A percentile compares a stretch with the other conserved stretches of the same genome.
phyloP scores from a whole-genome alignment of 2,329 filamentous ascomycete species.

The Trichoderma atroviride region DNA sequence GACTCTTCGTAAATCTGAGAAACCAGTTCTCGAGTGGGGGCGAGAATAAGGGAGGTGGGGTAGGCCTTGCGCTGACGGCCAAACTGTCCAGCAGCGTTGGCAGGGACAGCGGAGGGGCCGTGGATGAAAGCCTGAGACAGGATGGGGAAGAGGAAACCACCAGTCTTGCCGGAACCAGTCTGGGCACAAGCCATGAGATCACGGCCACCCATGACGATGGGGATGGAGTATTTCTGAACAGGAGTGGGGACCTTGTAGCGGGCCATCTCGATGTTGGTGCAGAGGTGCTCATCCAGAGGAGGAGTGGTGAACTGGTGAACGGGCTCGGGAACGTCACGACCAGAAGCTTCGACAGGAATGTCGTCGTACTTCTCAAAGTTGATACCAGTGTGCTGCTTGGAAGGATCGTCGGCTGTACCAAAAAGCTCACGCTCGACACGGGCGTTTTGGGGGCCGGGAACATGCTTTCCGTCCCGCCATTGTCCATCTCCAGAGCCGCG shows the following conservation, averaged over 20 bases:
- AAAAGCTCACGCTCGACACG: constrained; percentile 96
- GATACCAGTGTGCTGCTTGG: constrained; percentile 97
- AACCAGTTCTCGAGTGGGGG: constrained; percentile 95
- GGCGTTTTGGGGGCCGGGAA: constrained; percentile 84
- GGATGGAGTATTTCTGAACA: constrained; percentile 99
- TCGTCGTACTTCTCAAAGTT: constrained; percentile 99
- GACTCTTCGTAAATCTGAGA: constrained; percentile 98
- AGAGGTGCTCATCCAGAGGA: constrained; percentile 89
- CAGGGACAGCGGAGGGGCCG: constrained; percentile 74
- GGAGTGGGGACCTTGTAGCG: constrained; percentile 95
- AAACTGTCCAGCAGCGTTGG: constrained; percentile 68
- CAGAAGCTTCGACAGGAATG: constrained; percentile 96
- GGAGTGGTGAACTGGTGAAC: constrained; percentile 91
- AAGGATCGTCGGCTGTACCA: constrained; percentile 84
- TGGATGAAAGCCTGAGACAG: constrained; percentile 95
- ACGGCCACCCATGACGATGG: constrained; percentile 96
- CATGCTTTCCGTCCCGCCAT: constrained; percentile 97
- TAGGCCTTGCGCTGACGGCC: constrained; percentile 97
- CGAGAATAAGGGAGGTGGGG: constrained; percentile 92
- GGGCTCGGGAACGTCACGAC: constrained; percentile 88
- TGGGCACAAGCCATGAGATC: constrained; percentile 99
- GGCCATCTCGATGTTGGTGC: constrained; percentile 90
- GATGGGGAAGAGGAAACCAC: constrained; percentile 98
- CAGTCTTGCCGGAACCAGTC: constrained; percentile 99
- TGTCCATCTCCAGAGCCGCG: constrained; percentile 91